phyloP scores from a whole-genome alignment of 2,329 filamentous ascomycete species.

The Talaromyces funiculosus region DNA sequence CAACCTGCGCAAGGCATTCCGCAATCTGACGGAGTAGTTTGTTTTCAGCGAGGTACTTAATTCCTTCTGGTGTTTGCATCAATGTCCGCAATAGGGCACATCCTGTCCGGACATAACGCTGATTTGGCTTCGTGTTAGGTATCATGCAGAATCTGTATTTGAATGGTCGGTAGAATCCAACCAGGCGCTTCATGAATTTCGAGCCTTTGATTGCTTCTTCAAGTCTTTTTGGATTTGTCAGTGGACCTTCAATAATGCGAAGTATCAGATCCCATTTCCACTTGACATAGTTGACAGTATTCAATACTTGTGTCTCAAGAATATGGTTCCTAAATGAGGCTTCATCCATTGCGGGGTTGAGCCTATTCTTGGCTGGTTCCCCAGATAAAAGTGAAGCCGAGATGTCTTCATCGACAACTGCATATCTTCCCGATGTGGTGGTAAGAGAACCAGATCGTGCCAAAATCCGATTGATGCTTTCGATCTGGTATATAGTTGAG shows the following conservation, averaged over 20 bases:
- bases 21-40: slow-evolving; percentile 91
- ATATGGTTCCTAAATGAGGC: slow-evolving; percentile 57
- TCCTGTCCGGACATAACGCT: slow-evolving; percentile 86
- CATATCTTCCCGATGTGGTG: slow-evolving; percentile 36
- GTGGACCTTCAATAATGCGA: slow-evolving; percentile 83
- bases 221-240: slow-evolving; percentile 83
- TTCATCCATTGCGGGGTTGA: slow-evolving; percentile 59
- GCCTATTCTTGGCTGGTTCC: slow-evolving; percentile 48
- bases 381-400: slow-evolving; percentile 36
- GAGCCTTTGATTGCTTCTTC: slow-evolving; percentile 92
- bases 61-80: slow-evolving; percentile 77
- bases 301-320: slow-evolving; percentile 73
- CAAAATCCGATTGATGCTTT: slow-evolving; percentile 89
- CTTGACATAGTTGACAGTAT: slow-evolving; percentile 83
- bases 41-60: slow-evolving; percentile 80
- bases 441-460: slow-evolving; percentile 64
- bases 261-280: slow-evolving; percentile 97
- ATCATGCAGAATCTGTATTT: slow-evolving; percentile 92
- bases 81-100: slow-evolving; percentile 83
- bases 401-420: slow-evolving; percentile 42
- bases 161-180: slow-evolving; percentile 94
- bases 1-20: slow-evolving; percentile 91
- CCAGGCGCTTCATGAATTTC: slow-evolving; percentile 90
- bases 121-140: slow-evolving; percentile 83
- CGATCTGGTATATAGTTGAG: slow-evolving; percentile 93